Evolutionary conservation across 73 alveolate species (phyloP), one percentile per base, ranked within the genome.

Genomic region (Paramecium bursaria): DNA sequence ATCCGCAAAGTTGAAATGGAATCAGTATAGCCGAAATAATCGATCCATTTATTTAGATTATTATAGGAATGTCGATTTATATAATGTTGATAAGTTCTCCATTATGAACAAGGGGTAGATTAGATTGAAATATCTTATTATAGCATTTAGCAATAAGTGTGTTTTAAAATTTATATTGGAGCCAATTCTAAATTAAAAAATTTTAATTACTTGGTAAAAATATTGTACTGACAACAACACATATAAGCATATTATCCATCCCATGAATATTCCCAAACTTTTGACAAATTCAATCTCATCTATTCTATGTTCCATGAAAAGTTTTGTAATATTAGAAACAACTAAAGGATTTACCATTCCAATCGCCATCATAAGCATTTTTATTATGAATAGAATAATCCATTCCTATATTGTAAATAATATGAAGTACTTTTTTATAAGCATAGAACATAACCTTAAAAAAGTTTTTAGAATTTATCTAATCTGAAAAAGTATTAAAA

Each of bases 1-100:
- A 53, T 42, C 82, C 82, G 44, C 82, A 31, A 4, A 67, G 17
- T 35, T 67, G 19, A 67, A 33, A 67, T 2, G 82, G 82, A 39
- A 47, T 67, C 14, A 42, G 19, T 39, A 67, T 21, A 10, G 44
- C n/a, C 1, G 82, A 33, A 5, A 67, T 47, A 39, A 53, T 57
- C 10, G 46, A 31, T 39, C 44, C 60, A 67, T 39, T 25, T 19
- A 67, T 21, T 6, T 21, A 21, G 6, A 42, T 67, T 3, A 67
- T 67, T 67, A 39, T 19, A 15, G 55, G 60, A 19, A 42, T 35
- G 27, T 67, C 82, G 44, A 67, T 67, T 67, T 67, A 27, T 21
- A 67, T 25, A 22, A 67, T 21, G 44, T 67, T 67, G 21, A 67
- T 42, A 15, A 67, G 19, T 19, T 67, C 82, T 35, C 50, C 82